Conservation (phyloP, 2,329 filamentous ascomycete species). For the Fusarium domesticum region DNA sequence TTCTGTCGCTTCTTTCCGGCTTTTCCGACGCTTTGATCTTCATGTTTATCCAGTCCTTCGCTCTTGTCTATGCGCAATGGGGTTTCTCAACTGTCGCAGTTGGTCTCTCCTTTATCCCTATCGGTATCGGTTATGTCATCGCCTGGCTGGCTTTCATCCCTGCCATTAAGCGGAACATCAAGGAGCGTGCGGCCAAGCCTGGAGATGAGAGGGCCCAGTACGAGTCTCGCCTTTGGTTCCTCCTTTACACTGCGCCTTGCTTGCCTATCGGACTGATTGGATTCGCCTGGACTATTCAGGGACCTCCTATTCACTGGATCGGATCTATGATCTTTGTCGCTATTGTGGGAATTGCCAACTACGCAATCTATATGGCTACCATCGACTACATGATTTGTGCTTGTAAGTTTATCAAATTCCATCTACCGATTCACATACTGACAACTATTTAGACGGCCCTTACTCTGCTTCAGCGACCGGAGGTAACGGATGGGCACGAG, state of each 20-base stretch:
- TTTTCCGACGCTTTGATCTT: constrained; percentile 76
- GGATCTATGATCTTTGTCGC: constrained; percentile 62
- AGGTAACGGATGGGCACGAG: constrained; percentile 71
- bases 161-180: constrained; percentile 52
- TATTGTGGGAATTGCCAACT: constrained; percentile 71
- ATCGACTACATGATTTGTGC: constrained; percentile 65
- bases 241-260: constrained; percentile 60
- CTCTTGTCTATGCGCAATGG: constrained; percentile 67
- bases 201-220: constrained; percentile 61
- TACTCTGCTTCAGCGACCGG: constrained; percentile 74
- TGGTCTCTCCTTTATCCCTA: constrained; percentile 62
- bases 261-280: constrained; percentile 66
- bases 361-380: constrained; percentile 71
- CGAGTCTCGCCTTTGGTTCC: constrained; percentile 63
- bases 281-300: constrained; percentile 66
- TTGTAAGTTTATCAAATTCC: constrained; percentile 5
- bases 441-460: constrained; percentile 43
- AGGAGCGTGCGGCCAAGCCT: constrained; percentile 48
- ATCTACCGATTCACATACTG: background rate
- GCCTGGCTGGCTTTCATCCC: constrained; percentile 60
- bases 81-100: constrained; percentile 54
- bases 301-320: constrained; percentile 65
- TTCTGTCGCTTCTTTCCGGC: constrained; percentile 66
- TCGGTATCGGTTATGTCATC: constrained; percentile 64
- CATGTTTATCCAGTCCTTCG: constrained; percentile 72